Evolutionary conservation across 768 basidiomycete genomes (phyloP), one percentile per base, ranked within the genome.

Genomic region (Termitomyces sp.): DNA sequence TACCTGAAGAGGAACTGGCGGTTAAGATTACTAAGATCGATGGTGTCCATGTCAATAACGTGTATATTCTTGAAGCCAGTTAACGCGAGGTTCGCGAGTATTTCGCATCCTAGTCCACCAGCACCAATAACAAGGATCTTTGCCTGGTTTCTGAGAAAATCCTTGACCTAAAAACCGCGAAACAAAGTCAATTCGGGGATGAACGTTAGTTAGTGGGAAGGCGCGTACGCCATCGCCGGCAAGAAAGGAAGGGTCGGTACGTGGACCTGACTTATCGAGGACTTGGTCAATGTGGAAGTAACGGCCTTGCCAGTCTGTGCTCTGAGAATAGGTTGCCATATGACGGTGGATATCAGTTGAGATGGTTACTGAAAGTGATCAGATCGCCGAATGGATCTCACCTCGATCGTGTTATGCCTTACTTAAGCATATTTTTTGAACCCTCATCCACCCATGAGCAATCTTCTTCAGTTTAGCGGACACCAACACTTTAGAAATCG

Each of bases 31-130:
- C 94, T 98, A 67, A 99, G 91, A 73, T 99, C 96, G 69, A 98
- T 99, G 15, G 96, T 98, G 78, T 99, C 96, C 95, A 99, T 98
- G 78, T 99, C 97, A 68, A 99, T 98, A 59, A 99, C 95, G 77
- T 98, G 94, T 62, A 98, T 97, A 66, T 98, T 91, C 72, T 89
- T 91, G 85, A 98, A 99, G 26, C 97, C 97, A 45, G 92, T 89
- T 63, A 98, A 73, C 23, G 97, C 96, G 50, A 99, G 82, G 72
- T 98, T 97, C 58, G 95, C 91, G 42, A 99, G 79, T 62, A 98
- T 98, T 78, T 99, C 97, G 72, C 90, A 99, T 11, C 97, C 97
- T 42, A 99, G 77, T 55, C 97, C 97, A 35, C 97, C 97, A 30
- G 97, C 97, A 33, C 97, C 97, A 65, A 99, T 98, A 61, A 98